Evolutionary conservation across 1,139 yeast genomes (phyloP), one percentile per base, ranked within the genome.

Genomic region (Meyerozyma smithsonii): DNA sequence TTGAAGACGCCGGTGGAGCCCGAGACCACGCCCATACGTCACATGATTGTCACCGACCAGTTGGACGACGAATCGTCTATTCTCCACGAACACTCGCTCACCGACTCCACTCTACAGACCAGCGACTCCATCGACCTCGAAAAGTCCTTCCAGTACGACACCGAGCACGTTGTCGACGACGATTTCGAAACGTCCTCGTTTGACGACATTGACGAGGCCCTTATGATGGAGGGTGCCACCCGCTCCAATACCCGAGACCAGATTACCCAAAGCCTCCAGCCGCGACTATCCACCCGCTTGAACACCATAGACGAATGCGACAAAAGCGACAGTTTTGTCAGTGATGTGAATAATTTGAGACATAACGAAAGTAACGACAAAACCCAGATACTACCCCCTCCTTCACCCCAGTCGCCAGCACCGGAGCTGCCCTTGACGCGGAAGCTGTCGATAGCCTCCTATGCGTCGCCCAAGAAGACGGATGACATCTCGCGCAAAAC

Each of bases 341-440:
- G 48, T 10, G 60, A 64, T 37, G 48, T 65, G 34, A 54, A 56
- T 39, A 66, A 66, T 45, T 43, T 66, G 39, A 46, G 70, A 30
- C 72, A 66, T 39, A 66, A 66, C 40, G 69, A 64, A 37, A 51
- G 42, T 5, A 47, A 41, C 34, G 43, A 38, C 16, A 42, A 46
- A 8, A 48, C 49, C 26, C 44, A 50, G 33, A 30, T 49, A n/a
- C 45, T 44, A 28, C 52, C 52, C 38, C 18, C 43, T 20, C 46
- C 43, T 14, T 43, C 46, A n/a, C n/a, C n/a, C 35, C 48, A 40
- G 16, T 38, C 44, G n/a, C 25, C 25, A 34, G 50, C 40, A 19
- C 36, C 42, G 8, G 54, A 51, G 15, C 42, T 40, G 20, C 30
- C 39, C 32, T 30, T 30, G 36, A 43, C 43, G 6, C 38, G 43